A percentile compares a stretch with the other conserved stretches of the same genome.
Conservation (phyloP, 805 yeast genomes). For the Monosporozyma unispora region DNA sequence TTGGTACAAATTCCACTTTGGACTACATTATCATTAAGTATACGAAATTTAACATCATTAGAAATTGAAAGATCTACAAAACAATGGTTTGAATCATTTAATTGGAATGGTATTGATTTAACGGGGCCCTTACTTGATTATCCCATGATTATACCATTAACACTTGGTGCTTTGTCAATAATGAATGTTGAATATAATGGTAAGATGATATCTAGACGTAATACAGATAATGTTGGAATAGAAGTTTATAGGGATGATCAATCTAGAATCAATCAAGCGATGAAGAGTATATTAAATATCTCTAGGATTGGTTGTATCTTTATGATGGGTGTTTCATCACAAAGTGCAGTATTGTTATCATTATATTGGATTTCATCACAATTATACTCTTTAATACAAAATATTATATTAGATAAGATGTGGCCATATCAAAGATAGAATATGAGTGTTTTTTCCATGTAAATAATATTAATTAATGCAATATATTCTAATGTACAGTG, state of each 20-base stretch:
- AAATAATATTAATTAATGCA: constrained; percentile 1
- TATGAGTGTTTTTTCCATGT: not conserved
- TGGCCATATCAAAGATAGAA: constrained; percentile 38
- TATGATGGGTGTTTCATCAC: constrained; percentile 75
- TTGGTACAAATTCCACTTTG: constrained; percentile 80
- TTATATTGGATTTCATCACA: constrained; percentile 91
- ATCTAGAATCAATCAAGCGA: constrained; percentile 22
- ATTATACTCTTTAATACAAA: constrained; percentile 65
- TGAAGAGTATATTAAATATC: constrained; percentile 48
- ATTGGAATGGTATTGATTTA: constrained; percentile 29
- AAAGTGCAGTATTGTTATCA: constrained; percentile 75
- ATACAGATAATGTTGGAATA: constrained; percentile 14
- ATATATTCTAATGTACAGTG: constrained; percentile 1
- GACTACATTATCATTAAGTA: constrained; percentile 67
- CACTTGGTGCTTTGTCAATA: constrained; percentile 61
- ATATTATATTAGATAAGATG: constrained; percentile 54
- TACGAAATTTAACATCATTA: constrained; percentile 64
- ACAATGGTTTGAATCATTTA: constrained; percentile 37
- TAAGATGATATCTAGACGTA: constrained; percentile 37
- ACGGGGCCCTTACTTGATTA: constrained; percentile 53
- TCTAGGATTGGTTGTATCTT: constrained; percentile 70
- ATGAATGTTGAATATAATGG: constrained; percentile 79
- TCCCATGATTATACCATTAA: constrained; percentile 66
- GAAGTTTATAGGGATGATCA: constrained; percentile 13
- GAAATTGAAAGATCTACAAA: constrained; percentile 26